Conservation (phyloP, 179 eudicot species). For the Pouteria campechiana region DNA sequence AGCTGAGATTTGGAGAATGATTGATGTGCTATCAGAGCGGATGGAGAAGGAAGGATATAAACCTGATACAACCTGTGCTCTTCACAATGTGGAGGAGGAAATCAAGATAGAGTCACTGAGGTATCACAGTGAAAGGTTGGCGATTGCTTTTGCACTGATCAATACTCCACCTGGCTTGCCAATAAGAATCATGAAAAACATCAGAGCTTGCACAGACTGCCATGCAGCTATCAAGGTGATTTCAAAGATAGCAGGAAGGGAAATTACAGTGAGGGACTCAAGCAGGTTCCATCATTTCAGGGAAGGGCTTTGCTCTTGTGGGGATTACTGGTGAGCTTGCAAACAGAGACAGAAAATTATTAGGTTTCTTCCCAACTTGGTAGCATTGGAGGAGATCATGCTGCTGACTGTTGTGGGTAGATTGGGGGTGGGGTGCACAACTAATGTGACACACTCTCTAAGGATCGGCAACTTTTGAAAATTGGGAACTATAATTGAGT, state of each 20-base stretch:
- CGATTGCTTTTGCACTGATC: slow-evolving; percentile 71
- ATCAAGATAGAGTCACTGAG: slow-evolving; percentile 52
- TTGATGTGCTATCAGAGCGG: slow-evolving; percentile 23
- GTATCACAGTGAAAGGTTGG: slow-evolving; percentile 72
- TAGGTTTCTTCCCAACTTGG: no score
- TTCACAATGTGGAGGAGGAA: slow-evolving; percentile 67
- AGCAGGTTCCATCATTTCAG: slow-evolving; percentile 83
- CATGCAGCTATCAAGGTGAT: slow-evolving; percentile 81
- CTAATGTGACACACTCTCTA: no score
- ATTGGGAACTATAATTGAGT: no score
- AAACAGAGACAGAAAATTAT: no score
- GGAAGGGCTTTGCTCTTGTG: slow-evolving; percentile 73
- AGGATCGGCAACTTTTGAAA: no score
- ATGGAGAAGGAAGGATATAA: slow-evolving; percentile 76
- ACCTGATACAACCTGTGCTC: slow-evolving; percentile 61
- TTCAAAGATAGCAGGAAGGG: slow-evolving; percentile 55
- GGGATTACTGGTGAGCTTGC: slow-evolving; percentile 70
- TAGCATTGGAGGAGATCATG: no score
- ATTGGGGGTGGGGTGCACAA: no score
- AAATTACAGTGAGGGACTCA: slow-evolving; percentile 79
- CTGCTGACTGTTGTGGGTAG: no score
- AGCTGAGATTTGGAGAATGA: slow-evolving; percentile 44
- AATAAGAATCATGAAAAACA: slow-evolving; percentile 59
- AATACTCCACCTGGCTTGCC: slow-evolving; percentile 76
- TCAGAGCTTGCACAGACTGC: slow-evolving; percentile 73